Conservation (phyloP, 306 rosid species). For the Trifolium fragiferum region DNA sequence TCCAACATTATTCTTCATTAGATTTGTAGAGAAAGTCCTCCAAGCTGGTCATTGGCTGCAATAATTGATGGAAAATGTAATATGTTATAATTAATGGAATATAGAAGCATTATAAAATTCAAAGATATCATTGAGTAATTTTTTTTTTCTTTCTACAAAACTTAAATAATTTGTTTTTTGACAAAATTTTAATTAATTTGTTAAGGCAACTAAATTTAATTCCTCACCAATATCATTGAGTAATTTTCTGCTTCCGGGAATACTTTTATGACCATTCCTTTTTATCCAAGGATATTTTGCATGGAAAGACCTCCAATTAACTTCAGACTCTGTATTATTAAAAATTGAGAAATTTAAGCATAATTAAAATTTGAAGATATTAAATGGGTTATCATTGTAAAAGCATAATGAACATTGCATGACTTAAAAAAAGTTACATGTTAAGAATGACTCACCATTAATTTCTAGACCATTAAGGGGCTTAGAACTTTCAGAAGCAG, state of each 20-base stretch:
- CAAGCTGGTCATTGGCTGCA: background rate
- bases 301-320: background rate
- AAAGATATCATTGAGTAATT: too few relatives aligned
- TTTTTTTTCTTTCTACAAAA: too few relatives aligned
- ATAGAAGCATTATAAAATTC: background rate
- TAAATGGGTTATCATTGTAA: too few relatives aligned
- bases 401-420: too few relatives aligned
- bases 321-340: background rate
- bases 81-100: background rate
- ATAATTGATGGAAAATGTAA: background rate
- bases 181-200: background rate
- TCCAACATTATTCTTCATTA: background rate
- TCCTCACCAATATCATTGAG: background rate
- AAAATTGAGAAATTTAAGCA: background rate
- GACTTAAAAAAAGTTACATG: too few relatives aligned
- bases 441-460: background rate
- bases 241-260: conserved; percentile 7
- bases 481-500: background rate
- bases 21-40: background rate
- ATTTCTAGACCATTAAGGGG: background rate
- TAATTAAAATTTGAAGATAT: background rate
- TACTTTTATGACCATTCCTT: background rate
- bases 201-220: background rate
- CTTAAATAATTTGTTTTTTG: background rate
- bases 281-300: conserved; percentile 20